Evolutionary conservation across 257 asterid species (phyloP).

Genomic region (Solanum pennellii): DNA sequence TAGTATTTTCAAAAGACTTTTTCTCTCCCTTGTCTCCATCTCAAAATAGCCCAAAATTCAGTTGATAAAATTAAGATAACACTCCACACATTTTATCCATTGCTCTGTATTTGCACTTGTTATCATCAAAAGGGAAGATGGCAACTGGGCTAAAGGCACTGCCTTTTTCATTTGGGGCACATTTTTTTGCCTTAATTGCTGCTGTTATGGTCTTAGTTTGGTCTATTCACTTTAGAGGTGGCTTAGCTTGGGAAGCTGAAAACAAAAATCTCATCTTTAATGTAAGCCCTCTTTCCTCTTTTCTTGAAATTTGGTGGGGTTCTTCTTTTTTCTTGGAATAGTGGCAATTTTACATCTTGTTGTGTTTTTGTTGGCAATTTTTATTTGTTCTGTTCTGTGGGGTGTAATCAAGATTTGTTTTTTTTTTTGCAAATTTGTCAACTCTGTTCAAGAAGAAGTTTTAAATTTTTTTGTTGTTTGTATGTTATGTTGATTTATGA

Average conservation of each 20-base stretch:
- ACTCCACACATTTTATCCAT: background rate
- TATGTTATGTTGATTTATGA: background rate
- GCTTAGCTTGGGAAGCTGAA: slow-evolving; percentile 79
- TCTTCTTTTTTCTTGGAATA: background rate
- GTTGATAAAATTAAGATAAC: background rate
- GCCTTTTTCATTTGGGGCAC: slow-evolving; percentile 49
- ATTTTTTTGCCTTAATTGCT: slow-evolving; percentile 45
- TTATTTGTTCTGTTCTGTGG: background rate
- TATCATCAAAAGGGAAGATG: slow-evolving; percentile 23
- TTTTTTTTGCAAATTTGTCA: background rate
- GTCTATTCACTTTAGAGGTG: slow-evolving; percentile 77
- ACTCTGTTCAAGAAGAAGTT: background rate
- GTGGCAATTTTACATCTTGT: background rate
- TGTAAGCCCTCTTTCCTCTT: slow-evolving; percentile 15
- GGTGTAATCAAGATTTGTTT: background rate
- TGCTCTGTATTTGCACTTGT: background rate
- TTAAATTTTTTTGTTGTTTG: background rate
- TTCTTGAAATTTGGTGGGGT: background rate
- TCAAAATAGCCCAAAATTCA: background rate
- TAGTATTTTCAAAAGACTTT: background rate
- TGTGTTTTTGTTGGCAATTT: background rate
- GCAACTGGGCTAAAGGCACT: slow-evolving; percentile 61
- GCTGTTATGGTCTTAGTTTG: slow-evolving; percentile 65
- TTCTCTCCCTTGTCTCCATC: background rate
- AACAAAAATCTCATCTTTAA: slow-evolving; percentile 82